Evolutionary conservation across 2,329 filamentous ascomycete species (phyloP).

Genomic region (Diaporthe capsici): DNA sequence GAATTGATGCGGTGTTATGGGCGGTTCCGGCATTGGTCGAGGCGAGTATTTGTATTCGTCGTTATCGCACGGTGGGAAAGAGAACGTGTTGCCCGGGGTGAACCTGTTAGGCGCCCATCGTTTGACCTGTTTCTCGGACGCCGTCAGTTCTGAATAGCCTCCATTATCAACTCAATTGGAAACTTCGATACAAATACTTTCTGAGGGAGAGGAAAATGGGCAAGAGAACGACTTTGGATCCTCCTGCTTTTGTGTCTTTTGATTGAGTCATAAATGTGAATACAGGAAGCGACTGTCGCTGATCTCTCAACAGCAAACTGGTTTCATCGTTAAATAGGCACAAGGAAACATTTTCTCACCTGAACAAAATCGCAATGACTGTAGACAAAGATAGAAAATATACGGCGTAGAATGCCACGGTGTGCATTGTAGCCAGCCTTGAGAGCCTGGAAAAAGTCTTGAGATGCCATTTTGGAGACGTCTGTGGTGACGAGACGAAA

Average conservation of each 20-base stretch:
- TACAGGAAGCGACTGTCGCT: not conserved
- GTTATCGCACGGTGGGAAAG: not conserved
- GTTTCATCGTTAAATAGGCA: too few species aligned
- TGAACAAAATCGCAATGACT: not conserved
- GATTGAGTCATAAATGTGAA: too few species aligned
- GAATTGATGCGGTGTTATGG: slow-evolving; percentile 5
- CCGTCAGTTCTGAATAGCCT: not conserved
- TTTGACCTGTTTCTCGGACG: not conserved
- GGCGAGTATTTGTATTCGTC: not conserved
- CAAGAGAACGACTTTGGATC: not conserved
- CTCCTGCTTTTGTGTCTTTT: not conserved
- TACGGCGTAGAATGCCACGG: not conserved
- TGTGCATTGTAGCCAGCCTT: not conserved
- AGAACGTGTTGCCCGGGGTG: not conserved
- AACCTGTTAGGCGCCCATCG: not conserved
- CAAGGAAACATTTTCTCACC: not conserved
- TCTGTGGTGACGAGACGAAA: not conserved
- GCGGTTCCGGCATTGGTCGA: not conserved
- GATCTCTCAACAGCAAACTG: too few species aligned
- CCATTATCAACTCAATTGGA: not conserved
- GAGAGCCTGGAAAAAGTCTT: not conserved
- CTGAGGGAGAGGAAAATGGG: not conserved
- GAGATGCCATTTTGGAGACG: not conserved
- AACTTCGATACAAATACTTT: not conserved
- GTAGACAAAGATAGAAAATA: not conserved